Conservation (phyloP, 768 basidiomycete genomes). For the Boletellus sp. region DNA sequence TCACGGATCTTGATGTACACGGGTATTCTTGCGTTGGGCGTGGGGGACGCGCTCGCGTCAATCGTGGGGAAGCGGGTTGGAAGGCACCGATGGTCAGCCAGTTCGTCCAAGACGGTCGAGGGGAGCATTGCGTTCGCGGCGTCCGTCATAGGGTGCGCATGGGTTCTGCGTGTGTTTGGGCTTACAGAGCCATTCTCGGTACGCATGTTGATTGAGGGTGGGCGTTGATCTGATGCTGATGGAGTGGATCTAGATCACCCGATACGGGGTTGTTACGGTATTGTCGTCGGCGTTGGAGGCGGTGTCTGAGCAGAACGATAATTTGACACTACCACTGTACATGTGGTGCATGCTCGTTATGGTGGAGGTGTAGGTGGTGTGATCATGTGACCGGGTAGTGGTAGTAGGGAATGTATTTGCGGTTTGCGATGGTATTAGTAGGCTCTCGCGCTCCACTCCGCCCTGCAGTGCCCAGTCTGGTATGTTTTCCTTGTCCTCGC, state of each 20-base stretch:
- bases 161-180: constrained; percentile 67
- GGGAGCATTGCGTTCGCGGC: constrained; percentile 79
- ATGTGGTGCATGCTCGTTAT: constrained; percentile 88
- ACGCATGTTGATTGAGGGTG: constrained; percentile 23
- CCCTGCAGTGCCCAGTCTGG: neutral
- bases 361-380: constrained; percentile 30
- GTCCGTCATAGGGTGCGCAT: constrained; percentile 67
- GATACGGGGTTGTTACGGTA: constrained; percentile 62
- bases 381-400: constrained; percentile 26
- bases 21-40: constrained; percentile 83
- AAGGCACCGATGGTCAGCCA: constrained; percentile 76
- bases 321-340: constrained; percentile 92
- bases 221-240: constrained; percentile 15
- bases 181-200: constrained; percentile 76
- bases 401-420: constrained; percentile 16
- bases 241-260: constrained; percentile 47
- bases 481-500: neutral
- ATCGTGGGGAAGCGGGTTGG: constrained; percentile 87
- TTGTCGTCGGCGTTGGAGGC: constrained; percentile 81
- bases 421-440: neutral
- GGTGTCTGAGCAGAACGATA: constrained; percentile 94
- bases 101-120: constrained; percentile 85
- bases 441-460: too few relatives aligned
- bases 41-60: constrained; percentile 94
- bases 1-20: constrained; percentile 64